phyloP scores from a whole-genome alignment of 495 filamentous ascomycete species.

The Penicillium riverlandense region DNA sequence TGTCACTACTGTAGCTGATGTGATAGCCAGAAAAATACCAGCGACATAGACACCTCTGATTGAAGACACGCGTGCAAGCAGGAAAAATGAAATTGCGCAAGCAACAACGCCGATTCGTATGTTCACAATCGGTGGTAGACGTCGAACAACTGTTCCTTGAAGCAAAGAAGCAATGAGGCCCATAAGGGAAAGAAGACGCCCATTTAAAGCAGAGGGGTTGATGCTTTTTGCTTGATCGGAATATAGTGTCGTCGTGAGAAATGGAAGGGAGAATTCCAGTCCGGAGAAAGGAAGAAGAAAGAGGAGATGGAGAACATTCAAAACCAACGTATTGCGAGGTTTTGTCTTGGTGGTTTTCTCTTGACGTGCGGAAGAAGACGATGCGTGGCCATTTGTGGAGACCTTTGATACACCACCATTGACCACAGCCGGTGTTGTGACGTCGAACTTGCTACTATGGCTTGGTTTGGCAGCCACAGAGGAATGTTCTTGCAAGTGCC shows the following conservation, averaged over 20 bases:
- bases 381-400: too few relatives aligned
- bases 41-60: slow-evolving; percentile 68
- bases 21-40: slow-evolving; percentile 75
- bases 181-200: slow-evolving; percentile 85
- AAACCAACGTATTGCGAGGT: slow-evolving; percentile 70
- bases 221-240: slow-evolving; percentile 41
- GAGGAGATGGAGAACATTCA: slow-evolving; percentile 79
- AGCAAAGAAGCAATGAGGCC: slow-evolving; percentile 87
- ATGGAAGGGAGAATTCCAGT: slow-evolving; percentile 89
- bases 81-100: slow-evolving; percentile 70
- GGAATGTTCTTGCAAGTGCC: slow-evolving; percentile 21
- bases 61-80: slow-evolving; percentile 60
- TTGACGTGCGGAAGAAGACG: too few relatives aligned
- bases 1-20: slow-evolving; percentile 89
- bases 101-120: slow-evolving; percentile 72
- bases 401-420: background rate
- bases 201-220: slow-evolving; percentile 61
- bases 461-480: background rate
- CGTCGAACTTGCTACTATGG: slow-evolving; percentile 6
- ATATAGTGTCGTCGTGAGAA: slow-evolving; percentile 94
- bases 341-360: slow-evolving; percentile 15
- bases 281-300: slow-evolving; percentile 97
- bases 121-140: slow-evolving; percentile 68
- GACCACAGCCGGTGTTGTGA: background rate
- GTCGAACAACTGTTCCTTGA: slow-evolving; percentile 78